Evolutionary conservation across 2,329 filamentous ascomycete species (phyloP).

Genomic region (Coniella vitis): DNA sequence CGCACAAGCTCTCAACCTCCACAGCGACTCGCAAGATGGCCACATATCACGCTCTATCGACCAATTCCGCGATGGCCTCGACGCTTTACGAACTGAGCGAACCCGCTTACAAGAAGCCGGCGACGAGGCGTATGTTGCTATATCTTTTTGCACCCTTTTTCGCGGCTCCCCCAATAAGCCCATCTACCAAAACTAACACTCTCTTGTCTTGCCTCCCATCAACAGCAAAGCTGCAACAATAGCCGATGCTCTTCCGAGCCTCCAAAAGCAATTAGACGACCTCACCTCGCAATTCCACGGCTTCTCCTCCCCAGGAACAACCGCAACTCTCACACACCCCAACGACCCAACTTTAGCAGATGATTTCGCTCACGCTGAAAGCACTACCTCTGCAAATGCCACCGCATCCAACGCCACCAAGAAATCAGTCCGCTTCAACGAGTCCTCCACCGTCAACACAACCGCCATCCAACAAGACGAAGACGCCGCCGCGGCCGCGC

Average conservation of each 20-base stretch:
- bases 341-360: conserved; percentile 56
- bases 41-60: conserved; percentile 86
- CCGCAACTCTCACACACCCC: conserved; percentile 48
- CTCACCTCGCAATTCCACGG: conserved; percentile 76
- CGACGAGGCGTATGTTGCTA: conserved; percentile 50
- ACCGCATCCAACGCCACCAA: conserved; percentile 41
- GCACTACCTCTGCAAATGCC: conserved; percentile 33
- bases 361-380: conserved; percentile 57
- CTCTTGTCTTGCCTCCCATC: conserved; percentile 12
- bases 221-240: conserved; percentile 42
- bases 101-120: conserved; percentile 56
- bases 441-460: conserved; percentile 42
- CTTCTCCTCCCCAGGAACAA: conserved; percentile 43
- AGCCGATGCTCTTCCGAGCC: conserved; percentile 57
- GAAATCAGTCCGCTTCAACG: conserved; percentile 33
- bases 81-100: conserved; percentile 58
- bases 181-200: background rate
- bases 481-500: conserved; percentile 50
- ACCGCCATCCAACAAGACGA: conserved; percentile 33
- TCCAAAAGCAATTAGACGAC: conserved; percentile 69
- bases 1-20: conserved; percentile 71
- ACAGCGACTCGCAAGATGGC: conserved; percentile 74
- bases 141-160: background rate
- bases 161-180: background rate
- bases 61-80: conserved; percentile 74